Evolutionary conservation across 139 green algal genomes (phyloP).

Genomic region (Chlorella sp.): DNA sequence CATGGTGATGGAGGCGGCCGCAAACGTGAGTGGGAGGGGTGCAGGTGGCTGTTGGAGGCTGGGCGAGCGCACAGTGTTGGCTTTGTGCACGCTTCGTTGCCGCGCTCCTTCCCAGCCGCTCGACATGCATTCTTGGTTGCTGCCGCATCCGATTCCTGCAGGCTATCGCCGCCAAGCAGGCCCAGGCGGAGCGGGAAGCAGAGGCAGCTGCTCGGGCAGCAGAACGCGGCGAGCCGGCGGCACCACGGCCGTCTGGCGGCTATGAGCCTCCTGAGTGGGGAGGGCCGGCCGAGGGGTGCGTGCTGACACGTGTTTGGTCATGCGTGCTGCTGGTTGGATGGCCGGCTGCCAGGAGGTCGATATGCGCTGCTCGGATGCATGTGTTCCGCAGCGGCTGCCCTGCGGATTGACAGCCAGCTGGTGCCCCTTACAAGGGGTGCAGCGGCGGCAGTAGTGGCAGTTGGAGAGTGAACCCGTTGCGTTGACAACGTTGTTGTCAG

Average conservation of each 20-base stretch:
- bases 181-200: neutral
- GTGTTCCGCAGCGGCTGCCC: too few relatives aligned
- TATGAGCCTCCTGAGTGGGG: constrained; percentile 71
- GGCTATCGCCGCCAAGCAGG: constrained; percentile 19
- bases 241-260: neutral
- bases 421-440: too few relatives aligned
- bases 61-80: too few relatives aligned
- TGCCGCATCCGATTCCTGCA: neutral
- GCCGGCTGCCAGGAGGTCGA: too few relatives aligned
- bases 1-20: constrained; percentile 47
- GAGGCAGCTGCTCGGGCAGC: neutral
- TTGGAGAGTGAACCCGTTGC: too few relatives aligned
- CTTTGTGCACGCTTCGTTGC: too few relatives aligned
- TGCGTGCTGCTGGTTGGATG: neutral
- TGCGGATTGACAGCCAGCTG: too few relatives aligned
- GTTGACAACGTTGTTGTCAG: too few relatives aligned
- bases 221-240: neutral
- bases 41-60: neutral
- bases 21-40: neutral
- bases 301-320: neutral
- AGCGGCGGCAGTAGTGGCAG: too few relatives aligned
- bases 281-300: constrained; percentile 69
- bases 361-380: too few relatives aligned
- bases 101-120: too few relatives aligned
- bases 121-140: too few relatives aligned